Evolutionary conservation across 352 stramenopile genomes (phyloP).

Genomic region (Thalassiosira livingstoniorum): DNA sequence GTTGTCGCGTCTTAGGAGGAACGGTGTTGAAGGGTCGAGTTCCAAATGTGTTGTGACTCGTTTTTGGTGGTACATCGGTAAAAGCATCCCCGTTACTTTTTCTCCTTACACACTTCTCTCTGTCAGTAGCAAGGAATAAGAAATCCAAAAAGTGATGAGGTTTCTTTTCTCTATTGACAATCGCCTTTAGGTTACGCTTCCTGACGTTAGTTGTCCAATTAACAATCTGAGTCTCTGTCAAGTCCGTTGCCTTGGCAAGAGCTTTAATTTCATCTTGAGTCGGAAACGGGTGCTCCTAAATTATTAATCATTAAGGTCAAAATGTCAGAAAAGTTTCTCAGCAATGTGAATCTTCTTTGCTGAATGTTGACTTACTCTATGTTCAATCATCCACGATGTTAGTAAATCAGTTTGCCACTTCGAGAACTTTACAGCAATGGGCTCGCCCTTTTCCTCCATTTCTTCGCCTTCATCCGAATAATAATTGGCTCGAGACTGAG

Average conservation of each 20-base stretch:
- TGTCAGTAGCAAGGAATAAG: slow-evolving; percentile 68
- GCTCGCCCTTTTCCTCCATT: slow-evolving; percentile 19
- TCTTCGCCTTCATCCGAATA: neutral
- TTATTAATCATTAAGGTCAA: neutral
- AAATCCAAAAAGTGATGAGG: slow-evolving; percentile 77
- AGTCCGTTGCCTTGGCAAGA: slow-evolving; percentile 33
- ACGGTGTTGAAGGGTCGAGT: neutral
- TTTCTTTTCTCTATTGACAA: slow-evolving; percentile 61
- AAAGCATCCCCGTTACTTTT: neutral
- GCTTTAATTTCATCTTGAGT: slow-evolving; percentile 41
- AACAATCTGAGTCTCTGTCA: slow-evolving; percentile 55
- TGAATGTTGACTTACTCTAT: slow-evolving; percentile 37
- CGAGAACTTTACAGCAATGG: slow-evolving; percentile 60
- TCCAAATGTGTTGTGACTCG: neutral
- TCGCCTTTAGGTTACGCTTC: slow-evolving; percentile 66
- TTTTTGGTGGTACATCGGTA: neutral
- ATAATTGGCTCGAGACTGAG: no score
- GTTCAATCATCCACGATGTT: slow-evolving; percentile 70
- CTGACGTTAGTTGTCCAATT: slow-evolving; percentile 73
- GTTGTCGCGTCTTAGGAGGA: neutral
- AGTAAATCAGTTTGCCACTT: slow-evolving; percentile 73
- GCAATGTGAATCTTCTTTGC: slow-evolving; percentile 14
- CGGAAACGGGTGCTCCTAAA: slow-evolving; percentile 60
- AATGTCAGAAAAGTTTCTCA: neutral
- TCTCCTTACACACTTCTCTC: slow-evolving; percentile 48